Evolutionary conservation across 2,329 filamentous ascomycete genomes (phyloP), one percentile per base, ranked within the genome.

Genomic region (Aspergillus piperis): DNA sequence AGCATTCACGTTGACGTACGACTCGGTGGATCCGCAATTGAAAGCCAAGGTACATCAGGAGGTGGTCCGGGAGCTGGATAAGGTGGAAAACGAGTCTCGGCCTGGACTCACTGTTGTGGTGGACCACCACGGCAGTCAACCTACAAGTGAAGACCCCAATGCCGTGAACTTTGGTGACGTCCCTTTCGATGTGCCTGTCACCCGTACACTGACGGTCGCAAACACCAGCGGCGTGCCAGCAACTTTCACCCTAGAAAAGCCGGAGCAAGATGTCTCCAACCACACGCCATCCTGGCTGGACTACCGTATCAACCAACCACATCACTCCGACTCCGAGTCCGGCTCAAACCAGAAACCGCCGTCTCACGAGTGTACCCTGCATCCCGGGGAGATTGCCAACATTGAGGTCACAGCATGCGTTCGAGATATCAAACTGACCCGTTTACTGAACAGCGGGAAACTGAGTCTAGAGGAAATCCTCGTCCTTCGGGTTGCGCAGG

Each of bases 211-310:
- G 47, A 98, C 93, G 0, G 86, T 99, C 58, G 95, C 95, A 25
- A 99, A 99, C 68, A 99, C 95, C 0, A 90, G 95, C 2, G 84
- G 91, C 27, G 91, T 96, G 0, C 77, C 88, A 2, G 93, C 95
- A 0, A 90, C 82, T 0, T 89, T 97, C 69, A 85, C 84, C 1
- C 96, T 99, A 72, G 89, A 92, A 60, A 88, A 88, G 63, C 88
- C 90, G 2, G 76, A 78, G 2, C 78, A 79, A 2, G 77, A 80
- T 1, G 80, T 78, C 5, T 72, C 77, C 38, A 68, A 73, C 76
- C 73, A 78, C 5, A 76, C 81, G 2, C 83, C 87, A 1, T 75
- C 80, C 8, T 98, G 94, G 93, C 80, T 97, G 15, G 84, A 82
- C 19, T 83, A 92, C 0, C 82, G 81, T 0, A 89, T 95, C 64